Conservation (phyloP, 306 rosid species). For the Castanea crenata region DNA sequence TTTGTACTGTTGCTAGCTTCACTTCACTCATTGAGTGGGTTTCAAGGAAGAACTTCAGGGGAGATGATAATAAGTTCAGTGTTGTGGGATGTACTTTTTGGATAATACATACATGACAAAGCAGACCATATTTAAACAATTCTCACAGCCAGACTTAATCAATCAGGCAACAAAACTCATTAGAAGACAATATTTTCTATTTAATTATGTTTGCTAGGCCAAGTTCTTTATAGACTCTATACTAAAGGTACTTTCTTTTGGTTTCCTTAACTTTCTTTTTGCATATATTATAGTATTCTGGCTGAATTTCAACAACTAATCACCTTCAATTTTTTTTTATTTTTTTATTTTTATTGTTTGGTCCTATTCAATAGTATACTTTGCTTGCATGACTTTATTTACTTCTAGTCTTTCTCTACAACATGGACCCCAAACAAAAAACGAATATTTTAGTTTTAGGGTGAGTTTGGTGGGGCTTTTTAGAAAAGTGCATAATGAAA, state of each 20-base stretch:
- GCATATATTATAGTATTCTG: too few relatives aligned
- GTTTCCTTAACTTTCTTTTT: background rate
- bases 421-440: too few relatives aligned
- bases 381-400: background rate
- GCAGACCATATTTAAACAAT: background rate
- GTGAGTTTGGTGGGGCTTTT: too few relatives aligned
- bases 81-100: background rate
- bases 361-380: background rate
- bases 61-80: background rate
- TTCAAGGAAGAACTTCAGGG: background rate
- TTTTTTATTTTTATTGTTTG: background rate
- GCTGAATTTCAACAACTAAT: background rate
- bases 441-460: too few relatives aligned
- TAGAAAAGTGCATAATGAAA: too few relatives aligned
- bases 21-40: background rate
- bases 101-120: background rate
- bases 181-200: background rate
- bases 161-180: background rate
- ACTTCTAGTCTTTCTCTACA: background rate
- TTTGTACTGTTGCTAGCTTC: constrained; percentile 17
- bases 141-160: background rate
- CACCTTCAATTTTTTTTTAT: background rate
- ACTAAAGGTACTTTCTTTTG: background rate
- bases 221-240: background rate
- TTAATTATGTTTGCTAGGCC: background rate